These are phyloP conservation scores for Wallemia mellicola DNA, from an alignment of 1,284 basidiomycete genomes.

Conservation along the genomic window DNA sequence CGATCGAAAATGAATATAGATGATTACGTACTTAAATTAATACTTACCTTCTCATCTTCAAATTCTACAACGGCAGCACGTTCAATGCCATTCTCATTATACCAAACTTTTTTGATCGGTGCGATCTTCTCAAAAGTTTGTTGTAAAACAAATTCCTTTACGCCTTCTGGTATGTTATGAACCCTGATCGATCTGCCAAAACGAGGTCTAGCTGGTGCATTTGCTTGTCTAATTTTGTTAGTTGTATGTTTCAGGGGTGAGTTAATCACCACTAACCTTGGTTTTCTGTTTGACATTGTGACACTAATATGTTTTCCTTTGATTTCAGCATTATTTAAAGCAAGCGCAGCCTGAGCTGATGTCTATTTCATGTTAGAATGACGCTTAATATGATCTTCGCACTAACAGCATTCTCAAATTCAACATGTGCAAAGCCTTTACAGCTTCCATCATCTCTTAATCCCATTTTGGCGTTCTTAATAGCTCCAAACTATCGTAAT, in stretches of 20 bases:
- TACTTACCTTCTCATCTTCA: neutral
- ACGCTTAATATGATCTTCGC: neutral
- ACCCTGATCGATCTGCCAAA: conserved; percentile 30
- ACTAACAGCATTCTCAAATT: conserved; percentile 50
- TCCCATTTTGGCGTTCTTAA: conserved; percentile 52
- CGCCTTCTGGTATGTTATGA: conserved; percentile 33
- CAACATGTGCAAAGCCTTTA: conserved; percentile 77
- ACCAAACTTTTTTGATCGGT: conserved; percentile 30
- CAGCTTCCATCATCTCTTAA: conserved; percentile 35
- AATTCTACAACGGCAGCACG: conserved; percentile 2
- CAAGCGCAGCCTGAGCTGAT: conserved; percentile 36
- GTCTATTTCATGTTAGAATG: conserved; percentile 18
- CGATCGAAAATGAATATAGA: neutral
- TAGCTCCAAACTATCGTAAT: conserved; percentile 31
- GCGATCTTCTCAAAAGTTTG: conserved; percentile 53
- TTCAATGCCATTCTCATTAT: conserved; percentile 5
- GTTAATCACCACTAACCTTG: conserved; percentile 14
- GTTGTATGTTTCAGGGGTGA: neutral
- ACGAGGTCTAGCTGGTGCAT: conserved; percentile 21
- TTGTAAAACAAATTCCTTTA: conserved; percentile 63
- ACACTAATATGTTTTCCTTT: conserved; percentile 60
- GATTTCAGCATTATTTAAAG: conserved; percentile 52
- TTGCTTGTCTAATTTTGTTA: conserved; percentile 2
- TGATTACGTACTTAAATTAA: neutral
- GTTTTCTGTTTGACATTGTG: conserved; percentile 38